Conservation (phyloP, 2,329 filamentous ascomycete species). For the Fusarium pseudoanthophilum region DNA sequence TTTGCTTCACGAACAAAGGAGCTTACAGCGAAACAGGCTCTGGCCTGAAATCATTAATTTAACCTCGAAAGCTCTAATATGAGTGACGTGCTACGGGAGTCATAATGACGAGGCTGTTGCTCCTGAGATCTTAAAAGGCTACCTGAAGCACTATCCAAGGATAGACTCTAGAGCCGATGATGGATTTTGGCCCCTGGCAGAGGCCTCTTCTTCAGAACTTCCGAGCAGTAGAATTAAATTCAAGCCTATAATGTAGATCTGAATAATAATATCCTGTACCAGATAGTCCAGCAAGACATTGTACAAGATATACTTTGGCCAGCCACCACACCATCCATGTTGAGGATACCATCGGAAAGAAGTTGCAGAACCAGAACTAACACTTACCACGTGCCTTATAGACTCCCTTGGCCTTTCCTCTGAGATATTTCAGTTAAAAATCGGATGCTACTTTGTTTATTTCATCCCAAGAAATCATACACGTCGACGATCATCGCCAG, state of each 20-base stretch:
- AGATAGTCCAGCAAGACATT: neutral
- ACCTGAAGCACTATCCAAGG: neutral
- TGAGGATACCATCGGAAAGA: no score
- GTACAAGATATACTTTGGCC: neutral
- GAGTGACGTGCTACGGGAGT: neutral
- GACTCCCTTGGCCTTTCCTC: neutral
- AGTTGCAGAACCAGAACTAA: neutral
- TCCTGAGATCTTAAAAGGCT: neutral
- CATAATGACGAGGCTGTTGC: neutral
- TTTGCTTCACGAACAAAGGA: neutral
- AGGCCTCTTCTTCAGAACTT: neutral
- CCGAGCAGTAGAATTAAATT: neutral
- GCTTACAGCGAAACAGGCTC: neutral
- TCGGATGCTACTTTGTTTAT: neutral
- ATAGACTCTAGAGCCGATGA: neutral
- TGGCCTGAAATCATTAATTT: neutral
- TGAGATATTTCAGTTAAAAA: neutral
- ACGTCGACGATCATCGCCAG: neutral
- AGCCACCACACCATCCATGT: neutral
- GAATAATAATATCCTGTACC: neutral
- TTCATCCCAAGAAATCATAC: neutral
- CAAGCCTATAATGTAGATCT: neutral
- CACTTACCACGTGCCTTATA: neutral
- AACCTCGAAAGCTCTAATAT: neutral
- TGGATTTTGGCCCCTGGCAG: no score